These are phyloP conservation scores for Harrya chromipes DNA, from an alignment of 768 basidiomycete species.

Conservation along the genomic window DNA sequence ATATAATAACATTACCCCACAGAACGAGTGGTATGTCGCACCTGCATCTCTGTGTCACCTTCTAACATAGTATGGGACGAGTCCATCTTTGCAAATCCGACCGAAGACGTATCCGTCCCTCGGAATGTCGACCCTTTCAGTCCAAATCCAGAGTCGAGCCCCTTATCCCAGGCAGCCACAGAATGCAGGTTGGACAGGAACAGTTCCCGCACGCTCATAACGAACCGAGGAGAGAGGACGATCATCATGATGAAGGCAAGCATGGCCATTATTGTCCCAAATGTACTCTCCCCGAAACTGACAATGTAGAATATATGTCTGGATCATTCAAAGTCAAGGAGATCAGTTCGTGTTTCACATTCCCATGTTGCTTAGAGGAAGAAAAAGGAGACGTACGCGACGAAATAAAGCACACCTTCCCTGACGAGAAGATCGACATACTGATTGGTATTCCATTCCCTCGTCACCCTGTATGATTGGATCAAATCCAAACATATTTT, in stretches of 20 bases:
- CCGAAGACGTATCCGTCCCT: background rate
- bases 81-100: background rate
- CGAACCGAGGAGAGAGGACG: slow-evolving; percentile 17
- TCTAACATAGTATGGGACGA: background rate
- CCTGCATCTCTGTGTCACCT: slow-evolving; percentile 7
- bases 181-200: background rate
- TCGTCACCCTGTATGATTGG: slow-evolving; percentile 9
- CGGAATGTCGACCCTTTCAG: background rate
- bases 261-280: background rate
- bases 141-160: slow-evolving; percentile 17
- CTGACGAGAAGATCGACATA: slow-evolving; percentile 13
- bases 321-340: background rate
- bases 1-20: too few species aligned
- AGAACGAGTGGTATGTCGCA: too few species aligned
- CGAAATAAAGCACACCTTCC: slow-evolving; percentile 18
- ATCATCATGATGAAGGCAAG: background rate
- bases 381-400: slow-evolving; percentile 12
- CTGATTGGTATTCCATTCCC: slow-evolving; percentile 9
- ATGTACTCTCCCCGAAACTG: background rate
- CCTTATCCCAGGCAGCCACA: background rate
- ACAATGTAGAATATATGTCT: slow-evolving; percentile 16
- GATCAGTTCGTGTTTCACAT: background rate
- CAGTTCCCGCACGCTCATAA: slow-evolving; percentile 16
- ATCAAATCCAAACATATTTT: slow-evolving; percentile 7
- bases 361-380: background rate